Evolutionary conservation across 306 rosid species (phyloP).

Genomic region (Neltuma alba): DNA sequence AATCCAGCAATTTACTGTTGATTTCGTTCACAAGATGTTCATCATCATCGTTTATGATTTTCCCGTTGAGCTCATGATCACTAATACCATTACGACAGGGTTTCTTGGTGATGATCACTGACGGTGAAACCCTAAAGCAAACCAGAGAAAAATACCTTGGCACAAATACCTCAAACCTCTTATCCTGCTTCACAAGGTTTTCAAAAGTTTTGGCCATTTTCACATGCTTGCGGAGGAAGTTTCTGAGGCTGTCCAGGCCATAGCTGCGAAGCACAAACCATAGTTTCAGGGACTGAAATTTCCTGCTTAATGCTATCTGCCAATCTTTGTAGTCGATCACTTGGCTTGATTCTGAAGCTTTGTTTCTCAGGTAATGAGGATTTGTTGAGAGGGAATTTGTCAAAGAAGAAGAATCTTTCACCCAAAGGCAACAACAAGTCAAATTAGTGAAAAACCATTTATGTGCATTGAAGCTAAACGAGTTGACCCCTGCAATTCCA

Average conservation of each 20-base stretch:
- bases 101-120: not conserved
- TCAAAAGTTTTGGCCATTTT: slow-evolving; percentile 59
- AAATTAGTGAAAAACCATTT: slow-evolving; percentile 64
- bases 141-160: slow-evolving; percentile 49
- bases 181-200: slow-evolving; percentile 48
- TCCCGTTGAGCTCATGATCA: not conserved
- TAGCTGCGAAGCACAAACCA: slow-evolving; percentile 62
- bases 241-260: slow-evolving; percentile 54
- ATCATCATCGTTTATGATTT: slow-evolving; percentile 14
- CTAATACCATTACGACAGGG: not conserved
- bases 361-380: slow-evolving; percentile 54
- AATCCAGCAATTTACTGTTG: slow-evolving; percentile 43
- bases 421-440: slow-evolving; percentile 64
- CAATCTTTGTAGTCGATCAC: slow-evolving; percentile 72
- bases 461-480: slow-evolving; percentile 63
- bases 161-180: slow-evolving; percentile 52
- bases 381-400: slow-evolving; percentile 40
- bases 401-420: slow-evolving; percentile 41
- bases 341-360: slow-evolving; percentile 47
- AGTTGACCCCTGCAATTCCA: slow-evolving; percentile 51
- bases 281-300: slow-evolving; percentile 50
- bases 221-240: slow-evolving; percentile 51
- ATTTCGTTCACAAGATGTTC: slow-evolving; percentile 30
- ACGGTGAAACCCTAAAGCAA: slow-evolving; percentile 62
- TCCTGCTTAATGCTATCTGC: slow-evolving; percentile 59